Evolutionary conservation across 1,284 basidiomycete species (phyloP).

Genomic region (Fomitopsis pinicola): DNA sequence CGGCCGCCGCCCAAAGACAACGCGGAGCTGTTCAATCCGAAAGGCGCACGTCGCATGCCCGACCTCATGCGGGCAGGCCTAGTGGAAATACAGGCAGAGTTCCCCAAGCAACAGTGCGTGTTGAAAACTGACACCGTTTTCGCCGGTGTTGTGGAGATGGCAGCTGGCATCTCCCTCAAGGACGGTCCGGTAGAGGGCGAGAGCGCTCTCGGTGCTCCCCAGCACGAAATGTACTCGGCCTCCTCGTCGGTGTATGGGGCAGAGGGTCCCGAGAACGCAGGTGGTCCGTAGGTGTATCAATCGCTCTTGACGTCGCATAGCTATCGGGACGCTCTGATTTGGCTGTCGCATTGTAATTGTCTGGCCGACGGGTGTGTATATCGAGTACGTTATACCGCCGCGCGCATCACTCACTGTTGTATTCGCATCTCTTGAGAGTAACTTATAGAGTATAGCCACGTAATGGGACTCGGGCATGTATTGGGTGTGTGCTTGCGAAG

Average conservation of each 20-base stretch:
- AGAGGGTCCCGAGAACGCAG: constrained; percentile 5
- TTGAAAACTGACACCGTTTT: constrained; percentile 5
- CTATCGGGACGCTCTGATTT: constrained; percentile 18
- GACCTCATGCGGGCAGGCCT: not conserved
- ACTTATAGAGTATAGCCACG: constrained; percentile 14
- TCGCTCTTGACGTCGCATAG: constrained; percentile 5
- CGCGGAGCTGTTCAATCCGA: constrained; percentile 55
- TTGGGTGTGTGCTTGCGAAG: not conserved
- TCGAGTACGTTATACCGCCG: constrained; percentile 18
- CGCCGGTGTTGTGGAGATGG: constrained; percentile 15
- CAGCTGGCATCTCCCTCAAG: constrained; percentile 15
- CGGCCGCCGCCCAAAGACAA: constrained; percentile 44
- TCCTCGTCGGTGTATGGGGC: not conserved
- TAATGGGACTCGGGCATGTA: constrained; percentile 8
- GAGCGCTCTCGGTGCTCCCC: not conserved
- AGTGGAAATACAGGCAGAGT: constrained; percentile 1
- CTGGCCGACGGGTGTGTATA: constrained; percentile 16
- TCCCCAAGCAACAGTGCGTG: constrained; percentile 1
- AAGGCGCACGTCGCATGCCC: constrained; percentile 21
- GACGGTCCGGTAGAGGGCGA: constrained; percentile 2
- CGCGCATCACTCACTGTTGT: constrained; percentile 24
- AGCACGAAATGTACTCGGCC: not conserved
- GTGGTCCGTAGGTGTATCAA: constrained; percentile 7
- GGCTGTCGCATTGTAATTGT: constrained; percentile 14
- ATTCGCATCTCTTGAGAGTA: constrained; percentile 26